phyloP scores from a whole-genome alignment of 1,284 basidiomycete species.

The Psilocybe mexicana region DNA sequence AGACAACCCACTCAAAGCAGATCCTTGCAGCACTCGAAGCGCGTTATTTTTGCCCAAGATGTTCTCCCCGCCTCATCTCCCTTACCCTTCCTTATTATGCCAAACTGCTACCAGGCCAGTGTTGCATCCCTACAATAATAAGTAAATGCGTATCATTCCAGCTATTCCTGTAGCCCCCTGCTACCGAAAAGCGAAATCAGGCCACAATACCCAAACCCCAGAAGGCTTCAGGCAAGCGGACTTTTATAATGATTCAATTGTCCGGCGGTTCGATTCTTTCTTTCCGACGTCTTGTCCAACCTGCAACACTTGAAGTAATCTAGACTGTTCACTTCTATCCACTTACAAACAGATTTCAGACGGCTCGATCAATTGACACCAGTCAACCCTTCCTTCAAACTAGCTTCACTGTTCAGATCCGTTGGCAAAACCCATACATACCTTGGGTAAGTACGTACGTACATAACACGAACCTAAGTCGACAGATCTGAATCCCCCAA shows the following conservation, averaged over 20 bases:
- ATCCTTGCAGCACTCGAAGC: slow-evolving; percentile 1
- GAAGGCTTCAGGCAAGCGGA: background rate
- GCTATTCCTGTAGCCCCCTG: background rate
- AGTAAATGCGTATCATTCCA: background rate
- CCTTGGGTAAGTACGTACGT: no score
- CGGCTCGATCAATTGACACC: no score
- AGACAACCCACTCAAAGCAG: background rate
- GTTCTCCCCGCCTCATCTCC: slow-evolving; percentile 12
- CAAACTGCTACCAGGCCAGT: background rate
- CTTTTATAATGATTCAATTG: background rate
- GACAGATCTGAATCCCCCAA: no score
- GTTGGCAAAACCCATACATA: no score
- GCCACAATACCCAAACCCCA: background rate
- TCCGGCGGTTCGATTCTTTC: no score
- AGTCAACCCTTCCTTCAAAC: no score
- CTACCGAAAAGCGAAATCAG: background rate
- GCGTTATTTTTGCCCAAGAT: slow-evolving; percentile 8
- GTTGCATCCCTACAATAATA: background rate
- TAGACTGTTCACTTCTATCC: background rate
- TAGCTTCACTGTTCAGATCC: no score
- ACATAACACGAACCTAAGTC: no score
- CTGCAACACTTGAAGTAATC: background rate
- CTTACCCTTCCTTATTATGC: background rate
- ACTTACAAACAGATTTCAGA: background rate
- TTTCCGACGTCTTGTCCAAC: no score